Conservation (phyloP, 2,329 filamentous ascomycete species). For the Fusarium nurragi region DNA sequence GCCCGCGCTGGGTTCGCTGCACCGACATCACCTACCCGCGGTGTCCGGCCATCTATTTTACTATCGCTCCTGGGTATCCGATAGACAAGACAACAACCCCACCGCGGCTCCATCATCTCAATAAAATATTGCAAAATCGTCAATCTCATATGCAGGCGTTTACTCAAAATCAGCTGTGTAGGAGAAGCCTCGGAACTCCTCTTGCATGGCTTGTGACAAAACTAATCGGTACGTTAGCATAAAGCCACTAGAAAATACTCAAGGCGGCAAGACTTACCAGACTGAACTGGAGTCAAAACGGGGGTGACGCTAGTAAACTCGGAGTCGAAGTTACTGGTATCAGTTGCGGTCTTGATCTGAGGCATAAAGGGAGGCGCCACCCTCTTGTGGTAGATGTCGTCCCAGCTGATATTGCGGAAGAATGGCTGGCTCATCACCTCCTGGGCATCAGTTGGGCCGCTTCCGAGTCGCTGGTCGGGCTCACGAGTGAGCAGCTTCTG, state of each 20-base stretch:
- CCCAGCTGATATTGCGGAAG: slow-evolving; percentile 98
- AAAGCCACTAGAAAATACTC: slow-evolving; percentile 1
- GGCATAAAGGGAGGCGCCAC: slow-evolving; percentile 90
- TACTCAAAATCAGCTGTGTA: slow-evolving; percentile 93
- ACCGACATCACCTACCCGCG: slow-evolving; percentile 34
- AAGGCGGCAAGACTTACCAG: slow-evolving; percentile 71
- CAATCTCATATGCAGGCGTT: slow-evolving; percentile 38
- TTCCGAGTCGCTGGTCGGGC: slow-evolving; percentile 90
- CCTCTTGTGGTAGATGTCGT: slow-evolving; percentile 97
- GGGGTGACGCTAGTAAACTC: slow-evolving; percentile 99
- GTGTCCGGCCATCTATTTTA: slow-evolving; percentile 41
- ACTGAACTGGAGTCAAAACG: slow-evolving; percentile 95
- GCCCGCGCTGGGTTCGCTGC: slow-evolving; percentile 26
- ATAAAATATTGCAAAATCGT: slow-evolving; percentile 39
- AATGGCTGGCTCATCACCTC: slow-evolving; percentile 99
- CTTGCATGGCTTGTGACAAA: slow-evolving; percentile 97
- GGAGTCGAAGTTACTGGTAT: slow-evolving; percentile 99
- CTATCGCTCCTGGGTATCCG: slow-evolving; percentile 45
- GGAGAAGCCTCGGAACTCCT: slow-evolving; percentile 98
- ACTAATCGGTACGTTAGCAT: slow-evolving; percentile 63
- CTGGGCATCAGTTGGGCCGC: slow-evolving; percentile 94
- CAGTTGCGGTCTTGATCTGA: slow-evolving; percentile 87
- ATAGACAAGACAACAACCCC: slow-evolving; percentile 43
- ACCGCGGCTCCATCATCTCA: slow-evolving; percentile 40
- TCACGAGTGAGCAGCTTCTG: slow-evolving; percentile 97